These are phyloP conservation scores for Ettlia oleoabundans DNA, from an alignment of 139 green algal genomes.

Conservation along the genomic window DNA sequence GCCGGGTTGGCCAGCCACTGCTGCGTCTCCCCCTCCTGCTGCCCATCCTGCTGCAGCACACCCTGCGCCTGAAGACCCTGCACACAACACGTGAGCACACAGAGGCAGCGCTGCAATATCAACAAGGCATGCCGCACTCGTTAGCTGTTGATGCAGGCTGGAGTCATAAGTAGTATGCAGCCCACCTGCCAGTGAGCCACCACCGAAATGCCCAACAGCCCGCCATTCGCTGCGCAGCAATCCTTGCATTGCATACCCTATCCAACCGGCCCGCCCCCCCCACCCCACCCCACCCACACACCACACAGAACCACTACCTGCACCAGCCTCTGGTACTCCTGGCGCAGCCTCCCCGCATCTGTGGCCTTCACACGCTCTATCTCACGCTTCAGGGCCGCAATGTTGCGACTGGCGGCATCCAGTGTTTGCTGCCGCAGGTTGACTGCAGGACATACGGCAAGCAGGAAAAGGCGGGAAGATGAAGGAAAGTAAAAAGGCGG, in stretches of 20 bases:
- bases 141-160: too few species aligned
- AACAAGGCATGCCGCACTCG: too few species aligned
- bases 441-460: conserved; percentile 45
- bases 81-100: conserved; percentile 14
- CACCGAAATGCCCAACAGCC: too few species aligned
- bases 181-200: neutral
- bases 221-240: neutral
- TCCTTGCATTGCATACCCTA: neutral
- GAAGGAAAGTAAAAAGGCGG: neutral
- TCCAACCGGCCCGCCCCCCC: conserved; percentile 16
- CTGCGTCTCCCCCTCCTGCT: neutral
- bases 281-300: too few species aligned
- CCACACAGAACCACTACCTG: too few species aligned
- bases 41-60: neutral
- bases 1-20: conserved; percentile 88
- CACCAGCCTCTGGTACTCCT: conserved; percentile 92
- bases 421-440: conserved; percentile 90
- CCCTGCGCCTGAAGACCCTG: conserved; percentile 26
- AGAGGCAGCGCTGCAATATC: too few species aligned
- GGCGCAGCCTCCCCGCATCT: conserved; percentile 75
- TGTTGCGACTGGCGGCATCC: conserved; percentile 84
- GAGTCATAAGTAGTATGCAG: neutral
- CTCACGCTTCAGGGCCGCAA: conserved; percentile 71
- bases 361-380: conserved; percentile 68
- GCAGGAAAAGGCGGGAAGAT: neutral